Evolutionary conservation across 179 eudicot species (phyloP).

Genomic region (Actinidia arguta): DNA sequence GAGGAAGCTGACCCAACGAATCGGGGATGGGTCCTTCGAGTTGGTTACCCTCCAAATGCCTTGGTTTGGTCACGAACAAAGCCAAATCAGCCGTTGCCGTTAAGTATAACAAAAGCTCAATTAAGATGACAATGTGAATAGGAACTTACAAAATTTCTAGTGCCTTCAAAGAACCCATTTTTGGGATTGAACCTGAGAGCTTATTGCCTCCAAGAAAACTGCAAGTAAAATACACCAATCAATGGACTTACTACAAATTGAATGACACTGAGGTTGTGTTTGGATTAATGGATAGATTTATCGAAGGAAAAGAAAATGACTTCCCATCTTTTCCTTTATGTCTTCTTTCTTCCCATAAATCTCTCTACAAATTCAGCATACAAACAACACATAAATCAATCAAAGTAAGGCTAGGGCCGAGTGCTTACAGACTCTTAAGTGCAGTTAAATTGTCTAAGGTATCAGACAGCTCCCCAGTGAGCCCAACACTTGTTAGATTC

Average conservation of each 20-base stretch:
- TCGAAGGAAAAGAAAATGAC: no score
- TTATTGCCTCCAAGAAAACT: no score
- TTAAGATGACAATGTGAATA: not conserved
- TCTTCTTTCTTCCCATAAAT: slow-evolving; percentile 38
- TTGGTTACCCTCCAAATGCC: slow-evolving; percentile 90
- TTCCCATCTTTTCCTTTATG: slow-evolving; percentile 27
- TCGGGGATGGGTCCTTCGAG: slow-evolving; percentile 73
- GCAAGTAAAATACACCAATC: no score
- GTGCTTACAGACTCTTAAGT: slow-evolving; percentile 66
- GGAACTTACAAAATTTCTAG: slow-evolving; percentile 67
- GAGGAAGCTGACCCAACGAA: slow-evolving; percentile 64
- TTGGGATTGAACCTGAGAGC: slow-evolving; percentile 56
- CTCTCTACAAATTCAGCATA: no score
- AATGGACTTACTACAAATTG: no score
- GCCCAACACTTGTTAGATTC: slow-evolving; percentile 70
- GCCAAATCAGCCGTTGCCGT: not conserved
- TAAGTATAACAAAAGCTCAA: not conserved
- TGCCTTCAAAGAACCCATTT: slow-evolving; percentile 54
- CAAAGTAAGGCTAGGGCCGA: not conserved
- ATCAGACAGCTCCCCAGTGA: slow-evolving; percentile 29
- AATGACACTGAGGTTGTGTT: no score
- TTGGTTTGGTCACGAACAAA: slow-evolving; percentile 29
- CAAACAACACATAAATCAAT: slow-evolving; percentile 3
- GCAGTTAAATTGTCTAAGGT: not conserved
- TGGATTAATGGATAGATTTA: no score